Conservation (phyloP, 2,329 filamentous ascomycete species). For the Dryadomyces sulphureus region DNA sequence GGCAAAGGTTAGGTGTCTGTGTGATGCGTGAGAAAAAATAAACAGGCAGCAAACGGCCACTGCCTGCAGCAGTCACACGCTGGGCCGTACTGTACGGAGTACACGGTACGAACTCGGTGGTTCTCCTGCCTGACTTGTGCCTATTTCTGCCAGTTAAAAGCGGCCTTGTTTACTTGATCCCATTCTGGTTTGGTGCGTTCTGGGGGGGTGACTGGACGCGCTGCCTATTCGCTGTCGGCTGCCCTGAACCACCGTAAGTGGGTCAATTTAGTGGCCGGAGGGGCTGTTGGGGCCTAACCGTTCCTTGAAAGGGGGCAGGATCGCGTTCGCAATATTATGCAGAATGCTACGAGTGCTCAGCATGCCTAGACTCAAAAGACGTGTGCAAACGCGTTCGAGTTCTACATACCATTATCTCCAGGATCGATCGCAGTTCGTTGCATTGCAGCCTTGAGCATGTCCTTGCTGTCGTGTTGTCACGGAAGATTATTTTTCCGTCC, state of each 20-base stretch:
- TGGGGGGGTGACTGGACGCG: background rate
- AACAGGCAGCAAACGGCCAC: background rate
- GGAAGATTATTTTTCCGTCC: too few relatives aligned
- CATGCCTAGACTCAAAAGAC: too few relatives aligned
- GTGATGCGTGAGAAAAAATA: background rate
- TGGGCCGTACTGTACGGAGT: too few relatives aligned
- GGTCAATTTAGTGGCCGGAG: background rate
- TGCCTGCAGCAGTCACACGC: background rate
- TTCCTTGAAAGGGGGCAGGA: background rate
- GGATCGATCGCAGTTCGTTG: too few relatives aligned
- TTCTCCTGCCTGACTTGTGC: background rate
- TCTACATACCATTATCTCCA: too few relatives aligned
- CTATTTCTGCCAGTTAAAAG: background rate
- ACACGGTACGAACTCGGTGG: too few relatives aligned
- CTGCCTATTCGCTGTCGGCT: background rate
- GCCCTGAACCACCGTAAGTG: background rate
- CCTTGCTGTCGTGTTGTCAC: too few relatives aligned
- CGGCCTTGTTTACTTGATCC: constrained; percentile 9
- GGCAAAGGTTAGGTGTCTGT: background rate
- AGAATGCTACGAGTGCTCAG: too few relatives aligned
- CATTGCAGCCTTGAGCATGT: too few relatives aligned
- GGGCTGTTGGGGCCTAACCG: background rate
- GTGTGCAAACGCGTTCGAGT: too few relatives aligned
- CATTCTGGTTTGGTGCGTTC: constrained; percentile 4
- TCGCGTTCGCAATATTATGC: too few relatives aligned